A percentile compares a stretch with the other conserved stretches of the same genome.
phyloP scores from a whole-genome alignment of 2,329 filamentous ascomycete species.

The Chrysoporthe deuterocubensis region DNA sequence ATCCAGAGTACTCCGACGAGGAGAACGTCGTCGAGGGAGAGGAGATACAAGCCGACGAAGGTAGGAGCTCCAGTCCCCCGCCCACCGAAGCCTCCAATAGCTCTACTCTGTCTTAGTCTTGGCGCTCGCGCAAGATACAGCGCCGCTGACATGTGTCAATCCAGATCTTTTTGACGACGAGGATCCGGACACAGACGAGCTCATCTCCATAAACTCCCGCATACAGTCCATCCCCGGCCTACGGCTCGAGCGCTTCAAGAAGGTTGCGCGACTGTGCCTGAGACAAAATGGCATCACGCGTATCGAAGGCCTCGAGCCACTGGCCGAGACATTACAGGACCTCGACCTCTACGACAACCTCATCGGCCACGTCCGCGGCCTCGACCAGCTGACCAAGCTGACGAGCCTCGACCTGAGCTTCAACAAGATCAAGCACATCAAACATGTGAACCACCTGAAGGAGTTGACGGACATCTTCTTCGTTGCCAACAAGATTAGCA shows the following conservation, averaged over 20 bases:
- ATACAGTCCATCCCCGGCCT: constrained; percentile 78
- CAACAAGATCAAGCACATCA: constrained; percentile 99
- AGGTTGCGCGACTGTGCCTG: constrained; percentile 79
- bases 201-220: constrained; percentile 88
- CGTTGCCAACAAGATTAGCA: constrained; percentile 90
- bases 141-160: constrained; percentile 20
- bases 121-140: neutral
- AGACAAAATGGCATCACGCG: constrained; percentile 88
- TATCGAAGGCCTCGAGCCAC: constrained; percentile 72
- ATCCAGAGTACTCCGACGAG: constrained; percentile 81
- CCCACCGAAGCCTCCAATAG: neutral
- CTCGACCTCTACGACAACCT: constrained; percentile 97
- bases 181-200: constrained; percentile 69
- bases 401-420: constrained; percentile 89
- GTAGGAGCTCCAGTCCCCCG: constrained; percentile 44
- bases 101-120: neutral
- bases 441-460: constrained; percentile 77
- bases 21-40: constrained; percentile 72
- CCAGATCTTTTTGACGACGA: constrained; percentile 65
- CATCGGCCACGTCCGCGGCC: constrained; percentile 81
- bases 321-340: constrained; percentile 74
- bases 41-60: constrained; percentile 80
- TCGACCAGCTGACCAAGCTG: constrained; percentile 78
- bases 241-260: constrained; percentile 80
- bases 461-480: constrained; percentile 86